These are phyloP conservation scores for Botrytis galanthina DNA, from an alignment of 2,329 filamentous ascomycete genomes.

Conservation along the genomic window DNA sequence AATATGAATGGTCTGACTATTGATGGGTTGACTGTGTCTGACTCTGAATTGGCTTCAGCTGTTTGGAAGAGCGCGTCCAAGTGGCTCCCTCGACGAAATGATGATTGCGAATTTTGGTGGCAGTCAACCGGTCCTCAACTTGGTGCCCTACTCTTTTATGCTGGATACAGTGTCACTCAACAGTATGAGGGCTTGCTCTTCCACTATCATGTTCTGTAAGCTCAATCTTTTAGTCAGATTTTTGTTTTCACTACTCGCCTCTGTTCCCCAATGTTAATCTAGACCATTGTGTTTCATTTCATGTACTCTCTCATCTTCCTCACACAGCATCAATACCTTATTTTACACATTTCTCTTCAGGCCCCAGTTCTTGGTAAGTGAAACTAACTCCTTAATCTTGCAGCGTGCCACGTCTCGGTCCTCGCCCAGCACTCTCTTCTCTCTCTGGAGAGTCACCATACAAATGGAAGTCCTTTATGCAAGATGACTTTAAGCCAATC, in stretches of 20 bases:
- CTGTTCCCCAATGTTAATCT: neutral
- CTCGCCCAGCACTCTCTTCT: neutral
- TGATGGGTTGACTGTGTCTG: neutral
- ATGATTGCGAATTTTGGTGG: neutral
- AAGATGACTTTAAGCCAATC: slow-evolving; percentile 5
- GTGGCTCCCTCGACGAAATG: neutral
- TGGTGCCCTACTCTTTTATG: neutral
- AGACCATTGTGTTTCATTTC: neutral
- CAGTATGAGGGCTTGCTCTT: neutral
- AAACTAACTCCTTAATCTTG: neutral
- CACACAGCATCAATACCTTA: neutral
- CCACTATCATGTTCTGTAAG: neutral
- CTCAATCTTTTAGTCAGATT: neutral
- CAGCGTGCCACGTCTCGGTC: neutral
- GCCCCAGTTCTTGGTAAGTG: neutral
- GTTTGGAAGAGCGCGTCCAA: neutral
- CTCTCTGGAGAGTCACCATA: neutral
- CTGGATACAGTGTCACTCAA: neutral
- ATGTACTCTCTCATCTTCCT: neutral
- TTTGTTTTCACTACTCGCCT: neutral
- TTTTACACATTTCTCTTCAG: neutral
- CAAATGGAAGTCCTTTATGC: slow-evolving; percentile 1
- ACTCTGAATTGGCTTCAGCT: neutral
- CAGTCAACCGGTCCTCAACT: slow-evolving; percentile 3
- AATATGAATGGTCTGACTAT: neutral